Evolutionary conservation across 2,329 filamentous ascomycete genomes (phyloP).

Genomic region (Colletotrichum chrysophilum): DNA sequence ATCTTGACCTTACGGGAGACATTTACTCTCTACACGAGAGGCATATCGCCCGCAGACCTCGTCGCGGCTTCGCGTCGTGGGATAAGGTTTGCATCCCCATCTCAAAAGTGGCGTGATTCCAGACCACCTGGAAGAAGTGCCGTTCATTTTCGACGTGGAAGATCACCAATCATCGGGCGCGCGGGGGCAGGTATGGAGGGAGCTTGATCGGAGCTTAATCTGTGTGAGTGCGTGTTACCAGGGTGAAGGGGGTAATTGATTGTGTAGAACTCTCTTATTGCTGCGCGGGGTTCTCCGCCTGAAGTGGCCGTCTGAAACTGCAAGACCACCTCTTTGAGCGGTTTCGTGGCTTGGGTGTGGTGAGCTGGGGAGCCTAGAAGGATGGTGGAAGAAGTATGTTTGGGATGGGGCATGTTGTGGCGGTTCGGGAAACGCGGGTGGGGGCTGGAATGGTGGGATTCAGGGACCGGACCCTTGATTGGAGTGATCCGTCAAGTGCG

Average conservation of each 20-base stretch:
- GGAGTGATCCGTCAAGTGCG: background rate
- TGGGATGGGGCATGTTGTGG: background rate
- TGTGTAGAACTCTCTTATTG: background rate
- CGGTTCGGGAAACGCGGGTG: background rate
- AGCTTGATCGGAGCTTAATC: background rate
- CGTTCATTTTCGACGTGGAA: background rate
- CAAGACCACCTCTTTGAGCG: background rate
- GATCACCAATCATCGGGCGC: background rate
- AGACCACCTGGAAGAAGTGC: background rate
- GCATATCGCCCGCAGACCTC: background rate
- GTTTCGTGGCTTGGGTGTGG: background rate
- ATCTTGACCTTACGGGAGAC: background rate
- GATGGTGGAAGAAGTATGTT: background rate
- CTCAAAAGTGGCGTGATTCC: background rate
- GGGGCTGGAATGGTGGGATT: background rate
- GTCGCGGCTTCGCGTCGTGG: background rate
- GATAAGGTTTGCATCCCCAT: background rate
- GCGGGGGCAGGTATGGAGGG: background rate
- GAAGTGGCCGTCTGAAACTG: background rate
- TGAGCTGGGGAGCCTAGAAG: background rate
- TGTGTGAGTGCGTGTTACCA: background rate
- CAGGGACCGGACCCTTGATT: background rate
- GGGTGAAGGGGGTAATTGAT: too few species aligned
- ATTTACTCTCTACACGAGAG: background rate
- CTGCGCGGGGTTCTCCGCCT: background rate